Evolutionary conservation across 1,139 yeast genomes (phyloP).

Genomic region (Candida gigantensis): DNA sequence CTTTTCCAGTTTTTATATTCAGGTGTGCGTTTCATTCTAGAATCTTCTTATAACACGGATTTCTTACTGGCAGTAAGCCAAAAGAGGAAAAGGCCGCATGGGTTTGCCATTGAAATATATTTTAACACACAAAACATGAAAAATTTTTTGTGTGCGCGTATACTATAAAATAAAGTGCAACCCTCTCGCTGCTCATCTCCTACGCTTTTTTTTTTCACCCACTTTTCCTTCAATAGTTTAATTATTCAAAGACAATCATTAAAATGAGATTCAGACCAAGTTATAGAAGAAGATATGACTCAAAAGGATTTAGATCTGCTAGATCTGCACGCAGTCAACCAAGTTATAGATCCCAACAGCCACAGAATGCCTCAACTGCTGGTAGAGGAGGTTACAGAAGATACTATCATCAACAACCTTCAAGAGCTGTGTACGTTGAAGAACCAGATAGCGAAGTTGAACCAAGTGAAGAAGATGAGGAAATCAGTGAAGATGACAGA

Average conservation of each 20-base stretch:
- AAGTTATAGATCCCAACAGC: slow-evolving; percentile 1
- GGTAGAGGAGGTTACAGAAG: slow-evolving; percentile 24
- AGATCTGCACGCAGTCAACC: too few relatives aligned
- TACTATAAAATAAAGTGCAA: slow-evolving; percentile 1
- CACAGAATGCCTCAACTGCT: neutral
- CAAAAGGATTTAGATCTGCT: slow-evolving; percentile 7
- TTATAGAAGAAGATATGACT: slow-evolving; percentile 9
- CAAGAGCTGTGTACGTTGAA: slow-evolving; percentile 38
- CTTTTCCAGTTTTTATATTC: too few relatives aligned
- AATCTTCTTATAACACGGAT: slow-evolving; percentile 1
- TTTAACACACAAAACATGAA: slow-evolving; percentile 2
- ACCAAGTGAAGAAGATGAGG: slow-evolving; percentile 21
- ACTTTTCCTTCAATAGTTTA: neutral
- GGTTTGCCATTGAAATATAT: too few relatives aligned
- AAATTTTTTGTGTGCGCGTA: neutral
- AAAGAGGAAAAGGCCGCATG: slow-evolving; percentile 11
- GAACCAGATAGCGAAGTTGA: slow-evolving; percentile 39
- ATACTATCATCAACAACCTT: slow-evolving; percentile 37
- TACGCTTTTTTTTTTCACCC: neutral
- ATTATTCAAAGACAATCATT: neutral
- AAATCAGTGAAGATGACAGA: slow-evolving; percentile 9
- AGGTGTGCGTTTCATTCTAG: too few relatives aligned
- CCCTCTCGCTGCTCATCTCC: slow-evolving; percentile 1
- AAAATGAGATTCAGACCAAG: slow-evolving; percentile 9
- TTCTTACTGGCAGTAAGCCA: slow-evolving; percentile 2